These are phyloP conservation scores for Malassezia globosa DNA, from an alignment of 1,284 basidiomycete species.

Conservation along the genomic window DNA sequence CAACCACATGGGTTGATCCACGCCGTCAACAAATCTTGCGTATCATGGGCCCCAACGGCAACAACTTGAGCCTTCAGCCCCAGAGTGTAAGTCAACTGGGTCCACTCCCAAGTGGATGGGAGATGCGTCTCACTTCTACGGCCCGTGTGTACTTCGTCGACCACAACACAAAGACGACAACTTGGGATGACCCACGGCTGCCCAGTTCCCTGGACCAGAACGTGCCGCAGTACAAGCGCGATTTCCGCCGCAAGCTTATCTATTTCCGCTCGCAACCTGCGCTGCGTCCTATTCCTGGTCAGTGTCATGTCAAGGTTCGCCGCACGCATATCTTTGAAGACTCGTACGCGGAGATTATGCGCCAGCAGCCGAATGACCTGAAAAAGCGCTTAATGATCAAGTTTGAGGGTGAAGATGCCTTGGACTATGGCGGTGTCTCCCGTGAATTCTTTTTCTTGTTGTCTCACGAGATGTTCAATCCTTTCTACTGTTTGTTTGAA, in stretches of 20 bases:
- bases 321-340: conserved; percentile 91
- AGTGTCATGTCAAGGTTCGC: conserved; percentile 91
- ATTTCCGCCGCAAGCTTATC: conserved; percentile 94
- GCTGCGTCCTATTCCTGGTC: conserved; percentile 66
- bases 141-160: conserved; percentile 92
- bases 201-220: conserved; percentile 75
- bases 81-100: conserved; percentile 80
- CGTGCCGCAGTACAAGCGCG: conserved; percentile 98
- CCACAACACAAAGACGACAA: conserved; percentile 84
- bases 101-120: conserved; percentile 89
- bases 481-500: conserved; percentile 94
- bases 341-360: conserved; percentile 90
- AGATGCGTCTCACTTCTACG: conserved; percentile 87
- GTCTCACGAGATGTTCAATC: conserved; percentile 67
- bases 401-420: conserved; percentile 94
- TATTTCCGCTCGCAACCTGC: conserved; percentile 98
- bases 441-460: conserved; percentile 99
- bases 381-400: conserved; percentile 97
- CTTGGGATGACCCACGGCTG: conserved; percentile 84
- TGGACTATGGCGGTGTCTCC: conserved; percentile 95
- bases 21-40: conserved; percentile 72
- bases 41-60: conserved; percentile 72
- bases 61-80: conserved; percentile 64
- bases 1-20: conserved; percentile 97
- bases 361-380: conserved; percentile 78